Base-by-base conservation (phyloP, 805 yeast genomes). In the Candida tammaniensis region DNA sequence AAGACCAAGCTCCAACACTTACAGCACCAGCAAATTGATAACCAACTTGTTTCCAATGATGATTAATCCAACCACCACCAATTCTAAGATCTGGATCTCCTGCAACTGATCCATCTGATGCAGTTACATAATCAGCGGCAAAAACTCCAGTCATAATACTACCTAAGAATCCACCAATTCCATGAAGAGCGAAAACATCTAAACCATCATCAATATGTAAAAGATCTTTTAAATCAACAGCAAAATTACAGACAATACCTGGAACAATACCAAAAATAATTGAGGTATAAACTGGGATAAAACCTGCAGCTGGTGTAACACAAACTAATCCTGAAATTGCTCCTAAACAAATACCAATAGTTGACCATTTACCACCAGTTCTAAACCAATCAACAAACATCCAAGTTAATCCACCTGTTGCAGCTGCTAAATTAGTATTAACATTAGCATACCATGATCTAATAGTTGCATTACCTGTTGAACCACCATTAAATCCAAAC, bases 401-500 rank as follows among this genome's bases (percentile, higher is more conserved):
- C 96, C 96, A 93, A 28, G 96, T 74, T 47, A 93, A 73, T 40
- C 94, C 96, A 68, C 96, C 98, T 51, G 78, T 64, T 10, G 95
- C 80, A 42, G 98, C 98, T 33, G 98, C 96, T 49, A 91, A 59
- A 65, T 91, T 87, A 54, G 98, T 91, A 75, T 86, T 88, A 54
- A 84, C 82, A 57, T 84, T 76, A 24, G 97, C 96, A 70, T 88
- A 88, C 84, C 87, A 86, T 38, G 96, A 89, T 67, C 97, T 82
- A 58, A 93, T 80, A 43, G 91, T 66, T 23, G 96, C 86, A 56
- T 87, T 83, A 61, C 96, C 97, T 32, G 97, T 85, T 30, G 96
- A 87, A 52, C 98, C 98, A 63, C 96, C 97, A 74, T 93, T 93
- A 79, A 93, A 93, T 25, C 96, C 97, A 54, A 88, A 88, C 98